Percentiles rank a stretch among this genome's conserved stretches.
phyloP scores from a whole-genome alignment of 2,329 filamentous ascomycete genomes.

The Sporothrix variecibatus region DNA sequence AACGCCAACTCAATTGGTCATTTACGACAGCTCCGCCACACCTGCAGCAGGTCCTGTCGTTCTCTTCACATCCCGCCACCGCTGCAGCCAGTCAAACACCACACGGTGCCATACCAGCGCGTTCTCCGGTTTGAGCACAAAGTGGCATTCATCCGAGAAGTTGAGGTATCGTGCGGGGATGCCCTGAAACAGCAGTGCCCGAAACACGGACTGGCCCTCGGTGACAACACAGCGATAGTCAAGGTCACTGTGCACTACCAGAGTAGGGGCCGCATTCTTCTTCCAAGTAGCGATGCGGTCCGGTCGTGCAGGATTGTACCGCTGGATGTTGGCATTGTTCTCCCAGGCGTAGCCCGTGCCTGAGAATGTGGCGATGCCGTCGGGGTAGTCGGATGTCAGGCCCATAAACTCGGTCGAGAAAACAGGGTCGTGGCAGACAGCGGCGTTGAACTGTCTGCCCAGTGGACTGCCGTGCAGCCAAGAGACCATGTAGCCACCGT shows the following conservation, averaged over 20 bases:
- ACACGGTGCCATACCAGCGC: conserved; percentile 67
- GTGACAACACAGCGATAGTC: conserved; percentile 60
- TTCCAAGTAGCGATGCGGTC: conserved; percentile 59
- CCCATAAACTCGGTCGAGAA: conserved; percentile 39
- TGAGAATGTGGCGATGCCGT: conserved; percentile 42
- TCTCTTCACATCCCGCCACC: conserved; percentile 35
- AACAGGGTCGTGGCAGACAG: conserved; percentile 56
- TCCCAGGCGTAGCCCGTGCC: conserved; percentile 48
- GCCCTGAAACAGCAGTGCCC: conserved; percentile 67
- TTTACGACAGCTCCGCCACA: background rate
- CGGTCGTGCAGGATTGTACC: conserved; percentile 52
- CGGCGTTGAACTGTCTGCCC: conserved; percentile 50
- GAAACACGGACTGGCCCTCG: conserved; percentile 68
- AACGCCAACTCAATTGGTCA: background rate
- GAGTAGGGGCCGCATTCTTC: conserved; percentile 57
- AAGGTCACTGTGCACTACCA: conserved; percentile 70
- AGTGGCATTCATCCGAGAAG: conserved; percentile 74
- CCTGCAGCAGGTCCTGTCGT: background rate
- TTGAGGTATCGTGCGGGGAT: conserved; percentile 69
- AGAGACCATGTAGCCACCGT: conserved; percentile 63
- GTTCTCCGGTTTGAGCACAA: conserved; percentile 70
- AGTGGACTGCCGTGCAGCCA: conserved; percentile 56
- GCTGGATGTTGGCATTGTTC: conserved; percentile 49
- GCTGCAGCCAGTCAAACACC: conserved; percentile 68
- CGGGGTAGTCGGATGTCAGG: conserved; percentile 26